phyloP scores from a whole-genome alignment of 2,329 filamentous ascomycete species.

The Neonectria coccinea region DNA sequence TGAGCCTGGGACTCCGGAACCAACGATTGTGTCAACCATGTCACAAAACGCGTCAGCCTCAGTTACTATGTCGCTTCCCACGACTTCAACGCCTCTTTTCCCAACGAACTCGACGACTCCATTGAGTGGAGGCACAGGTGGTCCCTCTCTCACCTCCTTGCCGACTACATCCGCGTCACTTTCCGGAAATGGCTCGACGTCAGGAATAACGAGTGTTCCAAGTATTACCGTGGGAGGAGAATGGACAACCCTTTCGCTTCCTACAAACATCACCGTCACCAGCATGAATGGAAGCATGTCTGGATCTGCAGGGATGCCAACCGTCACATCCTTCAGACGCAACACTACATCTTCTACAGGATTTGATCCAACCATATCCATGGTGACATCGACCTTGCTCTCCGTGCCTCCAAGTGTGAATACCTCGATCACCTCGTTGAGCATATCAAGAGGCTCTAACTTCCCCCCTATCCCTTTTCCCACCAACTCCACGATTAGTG shows the following conservation, averaged over 20 bases:
- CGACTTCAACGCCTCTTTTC: constrained; percentile 1
- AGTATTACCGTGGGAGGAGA: neutral
- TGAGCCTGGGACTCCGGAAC: constrained; percentile 7
- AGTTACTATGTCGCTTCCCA: constrained; percentile 16
- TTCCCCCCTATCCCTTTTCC: constrained; percentile 17
- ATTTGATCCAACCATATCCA: constrained; percentile 12
- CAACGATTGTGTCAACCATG: neutral
- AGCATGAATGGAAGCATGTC: neutral
- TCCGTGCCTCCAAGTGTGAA: neutral
- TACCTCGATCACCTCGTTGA: constrained; percentile 14
- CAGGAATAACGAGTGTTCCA: neutral
- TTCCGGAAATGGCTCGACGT: constrained; percentile 10
- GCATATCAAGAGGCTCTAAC: constrained; percentile 11
- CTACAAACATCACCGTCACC: constrained; percentile 10
- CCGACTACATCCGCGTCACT: constrained; percentile 19
- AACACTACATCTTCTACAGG: constrained; percentile 25
- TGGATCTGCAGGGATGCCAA: neutral
- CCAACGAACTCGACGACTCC: constrained; percentile 7
- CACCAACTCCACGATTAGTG: constrained; percentile 14
- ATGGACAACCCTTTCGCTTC: constrained; percentile 8
- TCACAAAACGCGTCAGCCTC: constrained; percentile 19
- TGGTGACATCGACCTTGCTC: constrained; percentile 12
- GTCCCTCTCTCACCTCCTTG: neutral
- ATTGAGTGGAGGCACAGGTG: neutral
- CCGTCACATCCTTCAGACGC: constrained; percentile 17